phyloP scores from a whole-genome alignment of 768 basidiomycete species.

The Tephrocybe sp. region DNA sequence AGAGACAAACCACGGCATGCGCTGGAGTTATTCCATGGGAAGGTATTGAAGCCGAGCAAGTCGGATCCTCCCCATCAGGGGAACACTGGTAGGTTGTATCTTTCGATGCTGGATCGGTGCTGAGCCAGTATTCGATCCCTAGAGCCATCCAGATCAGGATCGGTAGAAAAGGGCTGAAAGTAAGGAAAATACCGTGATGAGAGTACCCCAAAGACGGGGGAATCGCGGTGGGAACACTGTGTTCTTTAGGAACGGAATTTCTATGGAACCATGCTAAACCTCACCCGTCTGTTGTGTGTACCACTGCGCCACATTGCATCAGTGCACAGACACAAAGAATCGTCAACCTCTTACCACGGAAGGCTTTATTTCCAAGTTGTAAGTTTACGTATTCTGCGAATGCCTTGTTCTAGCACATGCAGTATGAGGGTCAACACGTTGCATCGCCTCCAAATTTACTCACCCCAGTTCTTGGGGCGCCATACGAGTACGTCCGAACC shows the following conservation, averaged over 20 bases:
- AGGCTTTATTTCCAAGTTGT: slow-evolving; percentile 37
- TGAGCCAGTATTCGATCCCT: slow-evolving; percentile 57
- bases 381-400: slow-evolving; percentile 47
- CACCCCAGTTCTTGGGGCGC: slow-evolving; percentile 50
- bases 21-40: slow-evolving; percentile 44
- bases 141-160: background rate
- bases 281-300: slow-evolving; percentile 51
- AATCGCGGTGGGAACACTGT: slow-evolving; percentile 53
- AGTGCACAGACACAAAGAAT: background rate
- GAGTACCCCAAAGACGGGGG: slow-evolving; percentile 48
- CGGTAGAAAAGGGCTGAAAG: background rate
- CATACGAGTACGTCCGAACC: slow-evolving; percentile 48
- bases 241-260: background rate
- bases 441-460: too few relatives aligned
- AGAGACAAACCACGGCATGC: slow-evolving; percentile 39
- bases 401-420: slow-evolving; percentile 37
- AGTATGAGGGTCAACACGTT: too few relatives aligned
- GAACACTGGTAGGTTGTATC: slow-evolving; percentile 43
- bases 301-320: slow-evolving; percentile 30
- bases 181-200: slow-evolving; percentile 42
- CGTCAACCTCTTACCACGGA: slow-evolving; percentile 36
- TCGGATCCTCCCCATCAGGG: slow-evolving; percentile 46
- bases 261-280: background rate
- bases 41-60: slow-evolving; percentile 48
- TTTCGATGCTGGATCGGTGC: slow-evolving; percentile 38